Conservation (phyloP, 2,329 filamentous ascomycete genomes). For the Aspergillus brunneoviolaceus region DNA sequence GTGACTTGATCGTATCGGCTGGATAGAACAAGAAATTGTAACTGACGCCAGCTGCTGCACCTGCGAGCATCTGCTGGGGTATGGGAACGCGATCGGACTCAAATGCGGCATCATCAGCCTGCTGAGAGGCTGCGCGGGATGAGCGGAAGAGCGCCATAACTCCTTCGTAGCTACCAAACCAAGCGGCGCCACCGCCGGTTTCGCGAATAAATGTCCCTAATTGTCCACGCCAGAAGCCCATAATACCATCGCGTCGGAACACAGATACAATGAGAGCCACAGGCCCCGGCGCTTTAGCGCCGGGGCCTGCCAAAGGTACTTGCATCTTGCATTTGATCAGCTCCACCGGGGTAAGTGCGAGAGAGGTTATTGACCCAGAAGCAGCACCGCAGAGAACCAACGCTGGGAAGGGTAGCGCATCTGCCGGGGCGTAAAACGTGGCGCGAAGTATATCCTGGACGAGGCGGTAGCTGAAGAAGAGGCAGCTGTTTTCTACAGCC, state of each 20-base stretch:
- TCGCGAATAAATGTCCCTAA: conserved; percentile 90
- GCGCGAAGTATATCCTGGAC: conserved; percentile 63
- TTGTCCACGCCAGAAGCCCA: conserved; percentile 94
- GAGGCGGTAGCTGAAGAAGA: conserved; percentile 88
- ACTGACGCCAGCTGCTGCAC: conserved; percentile 82
- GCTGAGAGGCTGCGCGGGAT: conserved; percentile 37
- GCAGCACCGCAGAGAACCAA: conserved; percentile 80
- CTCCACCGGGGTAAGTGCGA: conserved; percentile 92
- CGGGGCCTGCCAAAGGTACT: conserved; percentile 56
- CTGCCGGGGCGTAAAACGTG: conserved; percentile 54
- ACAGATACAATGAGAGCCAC: conserved; percentile 73
- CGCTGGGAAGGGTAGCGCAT: conserved; percentile 69
- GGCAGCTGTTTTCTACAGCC: conserved; percentile 83
- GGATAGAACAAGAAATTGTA: conserved; percentile 99
- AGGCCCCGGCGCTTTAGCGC: conserved; percentile 57
- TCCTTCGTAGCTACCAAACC: conserved; percentile 91
- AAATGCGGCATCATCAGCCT: conserved; percentile 5
- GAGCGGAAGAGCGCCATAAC: conserved; percentile 69
- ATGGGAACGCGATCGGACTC: conserved; percentile 59
- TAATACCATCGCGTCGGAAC: conserved; percentile 76
- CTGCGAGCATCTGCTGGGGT: conserved; percentile 83
- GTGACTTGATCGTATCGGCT: conserved; percentile 93
- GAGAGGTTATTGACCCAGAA: conserved; percentile 82
- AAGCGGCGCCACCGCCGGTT: conserved; percentile 87
- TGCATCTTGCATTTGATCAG: conserved; percentile 99